phyloP scores from a whole-genome alignment of 73 alveolate species.

The Blepharisma stoltei region DNA sequence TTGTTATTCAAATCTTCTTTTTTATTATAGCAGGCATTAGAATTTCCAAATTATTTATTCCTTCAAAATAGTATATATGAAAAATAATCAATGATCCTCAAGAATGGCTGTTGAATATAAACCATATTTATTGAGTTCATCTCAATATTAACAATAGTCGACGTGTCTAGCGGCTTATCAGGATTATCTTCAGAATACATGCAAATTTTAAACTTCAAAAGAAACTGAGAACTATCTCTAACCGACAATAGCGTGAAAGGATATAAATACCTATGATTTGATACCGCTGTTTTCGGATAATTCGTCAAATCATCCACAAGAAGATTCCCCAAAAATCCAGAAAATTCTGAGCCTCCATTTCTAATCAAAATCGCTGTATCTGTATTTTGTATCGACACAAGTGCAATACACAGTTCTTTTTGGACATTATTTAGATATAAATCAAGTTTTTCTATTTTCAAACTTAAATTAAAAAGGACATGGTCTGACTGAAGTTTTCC shows the following conservation, averaged over 20 bases:
- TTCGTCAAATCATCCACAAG: conserved; percentile 4
- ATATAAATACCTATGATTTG: no score
- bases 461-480: not conserved
- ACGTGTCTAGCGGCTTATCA: not conserved
- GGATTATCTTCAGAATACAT: conserved; percentile 16
- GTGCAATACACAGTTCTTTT: conserved; percentile 11
- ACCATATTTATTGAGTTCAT: conserved; percentile 18
- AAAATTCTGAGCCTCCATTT: conserved; percentile 6
- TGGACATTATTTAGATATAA: conserved; percentile 6
- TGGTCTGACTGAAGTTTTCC: conserved; percentile 7
- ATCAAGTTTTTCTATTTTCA: not conserved
- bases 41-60: no score
- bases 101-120: conserved; percentile 14
- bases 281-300: conserved; percentile 6
- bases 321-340: not conserved
- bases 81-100: conserved; percentile 18
- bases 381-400: not conserved
- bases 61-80: no score
- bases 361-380: not conserved
- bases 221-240: conserved; percentile 1
- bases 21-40: no score
- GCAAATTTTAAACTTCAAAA: not conserved
- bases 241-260: conserved; percentile 2
- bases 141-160: not conserved
- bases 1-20: no score